phyloP scores from a whole-genome alignment of 2,329 filamentous ascomycete genomes.

The Verticillium klebahnii region DNA sequence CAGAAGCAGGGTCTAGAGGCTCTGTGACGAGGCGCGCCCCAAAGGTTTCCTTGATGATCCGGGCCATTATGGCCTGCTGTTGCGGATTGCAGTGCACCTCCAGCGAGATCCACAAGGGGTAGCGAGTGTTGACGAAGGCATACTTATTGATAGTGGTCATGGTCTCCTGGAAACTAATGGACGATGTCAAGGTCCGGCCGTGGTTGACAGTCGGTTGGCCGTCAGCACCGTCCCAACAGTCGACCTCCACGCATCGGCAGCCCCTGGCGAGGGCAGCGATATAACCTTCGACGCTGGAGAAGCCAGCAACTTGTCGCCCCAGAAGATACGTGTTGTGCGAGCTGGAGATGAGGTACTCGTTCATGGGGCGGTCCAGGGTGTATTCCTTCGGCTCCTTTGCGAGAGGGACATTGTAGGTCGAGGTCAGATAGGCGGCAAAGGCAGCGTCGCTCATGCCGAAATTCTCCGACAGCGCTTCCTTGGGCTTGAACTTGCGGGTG shows the following conservation, averaged over 20 bases:
- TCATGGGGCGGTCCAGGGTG: conserved; percentile 75
- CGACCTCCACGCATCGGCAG: conserved; percentile 93
- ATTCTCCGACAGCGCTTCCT: conserved; percentile 30
- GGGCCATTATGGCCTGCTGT: conserved; percentile 85
- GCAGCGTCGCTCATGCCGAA: conserved; percentile 67
- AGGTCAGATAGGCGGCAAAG: conserved; percentile 74
- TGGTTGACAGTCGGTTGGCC: conserved; percentile 88
- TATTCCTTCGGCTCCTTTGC: conserved; percentile 55
- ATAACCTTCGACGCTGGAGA: conserved; percentile 93
- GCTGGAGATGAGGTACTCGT: conserved; percentile 97
- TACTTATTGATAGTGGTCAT: conserved; percentile 93
- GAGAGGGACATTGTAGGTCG: conserved; percentile 66
- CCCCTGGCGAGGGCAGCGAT: conserved; percentile 82
- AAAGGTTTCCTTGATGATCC: conserved; percentile 82
- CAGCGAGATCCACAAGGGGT: conserved; percentile 88
- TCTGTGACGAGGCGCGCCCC: conserved; percentile 73
- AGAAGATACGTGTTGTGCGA: conserved; percentile 98
- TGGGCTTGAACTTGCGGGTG: conserved; percentile 52
- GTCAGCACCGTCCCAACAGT: conserved; percentile 94
- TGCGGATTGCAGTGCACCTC: conserved; percentile 86
- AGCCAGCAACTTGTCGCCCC: conserved; percentile 82
- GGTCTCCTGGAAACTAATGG: conserved; percentile 85
- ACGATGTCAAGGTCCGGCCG: conserved; percentile 81
- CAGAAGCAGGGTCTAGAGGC: conserved; percentile 63
- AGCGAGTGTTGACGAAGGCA: conserved; percentile 81